Evolutionary conservation across 345 rosid species (phyloP), one percentile per base, ranked within the genome.

Genomic region (Schrenkiella parvula): DNA sequence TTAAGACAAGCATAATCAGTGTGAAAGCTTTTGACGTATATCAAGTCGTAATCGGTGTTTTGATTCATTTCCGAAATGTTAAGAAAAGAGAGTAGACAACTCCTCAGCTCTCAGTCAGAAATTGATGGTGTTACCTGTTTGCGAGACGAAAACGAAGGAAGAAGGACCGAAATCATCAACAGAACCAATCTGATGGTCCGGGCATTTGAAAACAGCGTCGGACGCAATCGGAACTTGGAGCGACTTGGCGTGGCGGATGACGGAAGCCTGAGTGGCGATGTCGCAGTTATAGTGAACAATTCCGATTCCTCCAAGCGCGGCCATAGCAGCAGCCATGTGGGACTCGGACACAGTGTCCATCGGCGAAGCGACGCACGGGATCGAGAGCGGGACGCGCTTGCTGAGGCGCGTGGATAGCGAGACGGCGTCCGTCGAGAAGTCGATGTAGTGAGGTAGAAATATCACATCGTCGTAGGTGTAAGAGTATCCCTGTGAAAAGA

Each of bases 341-440:
- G 96, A 83, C 73, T 88, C 96, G 0, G 97, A 85, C 9, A 91
- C 98, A 5, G 98, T 93, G 77, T 93, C 98, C 98, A 93, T 91
- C 0, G 96, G 97, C 8, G 97, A 93, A 48, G 98, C 82, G 25
- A 93, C 96, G 71, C 91, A 93, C 0, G 98, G 98, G 78, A 84
- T 77, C 5, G 91, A 81, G 74, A 93, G 97, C 4, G 84, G 58
- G 26, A 93, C 67, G 66, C 89, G 90, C 71, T 88, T 84, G 47
- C 90, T 82, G 61, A 91, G 87, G 7, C 64, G 80, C 41, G 98
- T 88, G 74, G 91, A 80, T 29, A 93, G 80, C 0, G 87, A 84
- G 41, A 93, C 97, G 39, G 85, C 86, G 60, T 93, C 96, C 2
- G 86, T 82, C 0, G 95, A 84, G 83, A 93, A 91, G 79, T 90